Conservation (phyloP, 2,329 filamentous ascomycete genomes). For the Colletotrichum tofieldiae region DNA sequence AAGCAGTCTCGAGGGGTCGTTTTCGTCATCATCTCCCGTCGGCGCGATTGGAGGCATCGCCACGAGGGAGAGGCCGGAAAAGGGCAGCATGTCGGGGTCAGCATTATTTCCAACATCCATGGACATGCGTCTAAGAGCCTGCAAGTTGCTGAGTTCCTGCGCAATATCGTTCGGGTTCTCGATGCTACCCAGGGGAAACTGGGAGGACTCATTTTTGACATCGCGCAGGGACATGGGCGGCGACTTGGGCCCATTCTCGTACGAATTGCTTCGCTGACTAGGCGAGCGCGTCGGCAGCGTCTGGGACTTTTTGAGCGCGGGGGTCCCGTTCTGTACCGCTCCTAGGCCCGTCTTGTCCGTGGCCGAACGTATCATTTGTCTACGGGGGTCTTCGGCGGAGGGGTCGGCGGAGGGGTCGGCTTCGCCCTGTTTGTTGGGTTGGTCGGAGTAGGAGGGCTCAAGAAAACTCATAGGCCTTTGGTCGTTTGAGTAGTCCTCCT, state of each 20-base stretch:
- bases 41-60: slow-evolving; percentile 82
- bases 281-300: slow-evolving; percentile 58
- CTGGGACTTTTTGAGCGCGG: slow-evolving; percentile 60
- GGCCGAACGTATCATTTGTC: slow-evolving; percentile 60
- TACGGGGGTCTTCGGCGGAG: slow-evolving; percentile 56
- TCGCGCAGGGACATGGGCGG: slow-evolving; percentile 69
- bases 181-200: slow-evolving; percentile 91
- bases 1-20: slow-evolving; percentile 89
- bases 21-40: slow-evolving; percentile 82
- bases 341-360: slow-evolving; percentile 59
- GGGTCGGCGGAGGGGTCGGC: slow-evolving; percentile 48
- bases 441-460: slow-evolving; percentile 66
- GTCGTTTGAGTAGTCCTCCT: slow-evolving; percentile 73
- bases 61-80: slow-evolving; percentile 74
- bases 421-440: slow-evolving; percentile 56
- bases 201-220: slow-evolving; percentile 75
- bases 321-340: slow-evolving; percentile 49
- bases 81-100: slow-evolving; percentile 83
- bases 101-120: slow-evolving; percentile 88
- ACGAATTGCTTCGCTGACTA: slow-evolving; percentile 59
- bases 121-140: slow-evolving; percentile 91
- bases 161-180: slow-evolving; percentile 91
- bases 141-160: slow-evolving; percentile 92
- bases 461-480: slow-evolving; percentile 83
- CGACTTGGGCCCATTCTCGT: slow-evolving; percentile 62